A percentile compares a stretch with the other conserved stretches of the same genome.
Evolutionary conservation across 352 stramenopile species (phyloP).

Genomic region (Thalassiosira hispida): DNA sequence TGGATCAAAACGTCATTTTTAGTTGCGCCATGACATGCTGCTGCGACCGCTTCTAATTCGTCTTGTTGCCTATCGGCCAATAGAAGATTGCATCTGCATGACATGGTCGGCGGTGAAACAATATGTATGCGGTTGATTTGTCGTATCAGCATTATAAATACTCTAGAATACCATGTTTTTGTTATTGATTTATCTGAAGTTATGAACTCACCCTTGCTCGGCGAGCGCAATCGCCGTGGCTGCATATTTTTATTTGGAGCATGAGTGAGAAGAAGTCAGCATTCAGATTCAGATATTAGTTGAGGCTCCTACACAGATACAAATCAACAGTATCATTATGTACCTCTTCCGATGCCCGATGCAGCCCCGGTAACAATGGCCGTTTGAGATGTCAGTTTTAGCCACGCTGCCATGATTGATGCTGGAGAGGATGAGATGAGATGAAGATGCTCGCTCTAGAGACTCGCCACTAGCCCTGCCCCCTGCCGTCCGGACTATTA

Average conservation of each 20-base stretch:
- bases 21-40: constrained; percentile 31
- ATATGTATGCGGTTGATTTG: constrained; percentile 9
- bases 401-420: no score
- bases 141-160: neutral
- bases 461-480: no score
- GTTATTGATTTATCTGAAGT: neutral
- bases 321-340: neutral
- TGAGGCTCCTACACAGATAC: neutral
- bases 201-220: constrained; percentile 26
- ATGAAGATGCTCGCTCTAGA: no score
- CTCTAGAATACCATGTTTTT: neutral
- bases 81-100: constrained; percentile 58
- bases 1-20: constrained; percentile 32
- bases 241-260: constrained; percentile 7
- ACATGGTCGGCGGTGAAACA: constrained; percentile 8
- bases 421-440: no score
- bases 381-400: constrained; percentile 71
- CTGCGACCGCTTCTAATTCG: constrained; percentile 47
- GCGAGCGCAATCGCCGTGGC: constrained; percentile 36
- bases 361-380: constrained; percentile 71
- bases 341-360: constrained; percentile 58
- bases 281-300: constrained; percentile 6
- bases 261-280: neutral
- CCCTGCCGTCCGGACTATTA: no score
- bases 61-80: constrained; percentile 56